Percentiles rank a stretch among this genome's conserved stretches.
phyloP scores from a whole-genome alignment of 2,329 filamentous ascomycete genomes.

The Xylaria sp. region DNA sequence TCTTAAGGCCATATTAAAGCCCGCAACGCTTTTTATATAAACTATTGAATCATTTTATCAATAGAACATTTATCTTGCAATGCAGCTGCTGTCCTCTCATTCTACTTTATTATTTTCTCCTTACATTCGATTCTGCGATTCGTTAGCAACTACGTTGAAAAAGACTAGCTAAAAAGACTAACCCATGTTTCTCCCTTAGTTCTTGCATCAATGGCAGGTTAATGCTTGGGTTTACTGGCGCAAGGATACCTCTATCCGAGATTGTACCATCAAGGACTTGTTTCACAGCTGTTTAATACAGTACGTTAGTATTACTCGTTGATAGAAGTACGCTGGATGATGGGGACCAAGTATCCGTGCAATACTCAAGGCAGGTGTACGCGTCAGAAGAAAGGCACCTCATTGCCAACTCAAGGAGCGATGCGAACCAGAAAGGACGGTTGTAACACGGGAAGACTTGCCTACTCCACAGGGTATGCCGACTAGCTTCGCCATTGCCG shows the following conservation, averaged over 20 bases:
- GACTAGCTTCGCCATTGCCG: slow-evolving; percentile 75
- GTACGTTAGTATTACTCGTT: not conserved
- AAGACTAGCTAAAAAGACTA: not conserved
- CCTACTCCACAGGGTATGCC: not conserved
- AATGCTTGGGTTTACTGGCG: slow-evolving; percentile 73
- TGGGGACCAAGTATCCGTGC: not conserved
- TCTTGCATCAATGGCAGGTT: slow-evolving; percentile 64
- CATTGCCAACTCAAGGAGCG: not conserved
- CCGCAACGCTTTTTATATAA: no score
- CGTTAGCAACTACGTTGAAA: not conserved
- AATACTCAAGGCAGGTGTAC: not conserved
- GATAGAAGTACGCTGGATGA: not conserved
- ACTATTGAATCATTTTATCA: no score
- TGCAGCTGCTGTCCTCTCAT: not conserved
- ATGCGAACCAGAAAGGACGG: not conserved
- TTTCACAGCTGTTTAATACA: slow-evolving; percentile 61
- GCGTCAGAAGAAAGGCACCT: no score
- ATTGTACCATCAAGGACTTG: slow-evolving; percentile 77
- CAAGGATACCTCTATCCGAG: slow-evolving; percentile 73
- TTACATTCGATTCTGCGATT: not conserved
- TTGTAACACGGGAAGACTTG: not conserved
- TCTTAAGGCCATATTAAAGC: no score
- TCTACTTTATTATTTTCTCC: not conserved
- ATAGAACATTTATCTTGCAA: no score
- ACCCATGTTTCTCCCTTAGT: slow-evolving; percentile 53